Evolutionary conservation across 176 grass and related monocot genomes (phyloP), one percentile per base, ranked within the genome.

Genomic region (Zea luxurians): DNA sequence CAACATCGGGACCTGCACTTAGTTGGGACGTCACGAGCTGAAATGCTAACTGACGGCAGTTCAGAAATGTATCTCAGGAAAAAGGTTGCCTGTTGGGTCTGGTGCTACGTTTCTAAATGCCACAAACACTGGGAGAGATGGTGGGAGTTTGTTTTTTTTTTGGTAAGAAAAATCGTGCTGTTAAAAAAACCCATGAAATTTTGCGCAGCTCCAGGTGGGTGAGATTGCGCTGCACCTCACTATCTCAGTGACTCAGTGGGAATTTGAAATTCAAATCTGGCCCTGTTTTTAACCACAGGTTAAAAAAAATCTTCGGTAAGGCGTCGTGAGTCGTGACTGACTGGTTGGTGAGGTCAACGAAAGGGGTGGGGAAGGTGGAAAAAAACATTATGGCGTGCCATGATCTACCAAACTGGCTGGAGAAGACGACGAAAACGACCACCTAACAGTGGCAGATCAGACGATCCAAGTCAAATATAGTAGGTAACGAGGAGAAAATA

Each of bases 1-100:
- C 70, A 36, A 52, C 74, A 11, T 83, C 62, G 54, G 35, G 13
- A 72, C 34, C 70, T 17, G 48, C 48, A n/a, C 70, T 73, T 73
- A 49, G 48, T 54, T 73, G 70, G 48, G 48, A 40, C n/a, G 48
- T 54, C 70, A 54, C 34, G 11, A 70, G 49, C 68, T 36, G 45
- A 36, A 49, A 49, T 49, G 68, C 12, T 34, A 48, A 27, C 44
- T 18, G 11, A 69, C 13, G 42, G n/a, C 45, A 47, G 18, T 27
- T 47, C 43, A 69, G 43, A 69, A 45, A 69, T 27, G 6, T 7
- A 70, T 36, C 18, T 48, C 18, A 10, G 10, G 48, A 34, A 18
- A 10, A 62, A 45, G 64, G 16, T 67, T 18, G 42, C 2, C 10
- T 44, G 8, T 47, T 47, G n/a, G 42, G 10, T 68, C 20, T 6